Evolutionary conservation across 164 flowering plant genomes (phyloP).

Genomic region (Pachysandra terminalis): DNA sequence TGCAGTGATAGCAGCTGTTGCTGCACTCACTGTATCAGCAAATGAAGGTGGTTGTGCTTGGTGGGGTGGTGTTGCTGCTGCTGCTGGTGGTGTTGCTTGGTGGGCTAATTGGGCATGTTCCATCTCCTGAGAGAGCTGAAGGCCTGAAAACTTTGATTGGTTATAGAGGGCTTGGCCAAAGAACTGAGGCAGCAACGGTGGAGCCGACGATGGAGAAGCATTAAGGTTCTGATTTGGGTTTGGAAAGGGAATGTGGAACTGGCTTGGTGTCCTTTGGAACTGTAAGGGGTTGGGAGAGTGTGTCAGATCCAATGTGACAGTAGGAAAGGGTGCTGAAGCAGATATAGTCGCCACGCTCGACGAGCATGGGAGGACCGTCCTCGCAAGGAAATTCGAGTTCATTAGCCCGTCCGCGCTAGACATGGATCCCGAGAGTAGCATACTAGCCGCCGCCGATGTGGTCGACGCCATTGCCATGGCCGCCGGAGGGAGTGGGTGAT

Average conservation of each 20-base stretch:
- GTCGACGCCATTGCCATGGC: slow-evolving; percentile 77
- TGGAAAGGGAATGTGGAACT: slow-evolving; percentile 47
- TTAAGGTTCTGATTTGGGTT: slow-evolving; percentile 14
- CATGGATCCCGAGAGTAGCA: slow-evolving; percentile 71
- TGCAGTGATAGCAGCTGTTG: slow-evolving; percentile 46
- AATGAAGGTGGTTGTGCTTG: slow-evolving; percentile 21
- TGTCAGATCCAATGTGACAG: slow-evolving; percentile 76
- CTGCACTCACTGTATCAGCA: slow-evolving; percentile 41
- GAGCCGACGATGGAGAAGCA: not conserved
- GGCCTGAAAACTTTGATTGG: slow-evolving; percentile 73
- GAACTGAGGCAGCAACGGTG: slow-evolving; percentile 46
- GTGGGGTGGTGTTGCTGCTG: slow-evolving; percentile 3
- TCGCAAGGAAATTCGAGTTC: slow-evolving; percentile 47
- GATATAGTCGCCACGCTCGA: slow-evolving; percentile 69
- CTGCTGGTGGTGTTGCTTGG: slow-evolving; percentile 2
- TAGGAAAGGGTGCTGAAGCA: slow-evolving; percentile 84
- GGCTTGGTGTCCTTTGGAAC: slow-evolving; percentile 45
- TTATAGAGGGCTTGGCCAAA: slow-evolving; percentile 55
- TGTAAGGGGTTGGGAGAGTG: slow-evolving; percentile 46
- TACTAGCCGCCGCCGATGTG: slow-evolving; percentile 62
- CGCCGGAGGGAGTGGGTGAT: slow-evolving; percentile 67
- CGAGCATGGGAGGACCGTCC: slow-evolving; percentile 46
- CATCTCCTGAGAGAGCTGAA: slow-evolving; percentile 51
- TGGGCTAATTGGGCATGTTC: slow-evolving; percentile 19
- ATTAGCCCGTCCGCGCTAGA: slow-evolving; percentile 64